These are phyloP conservation scores for Actinidia chinensis DNA, from an alignment of 179 eudicot genomes.

Conservation along the genomic window DNA sequence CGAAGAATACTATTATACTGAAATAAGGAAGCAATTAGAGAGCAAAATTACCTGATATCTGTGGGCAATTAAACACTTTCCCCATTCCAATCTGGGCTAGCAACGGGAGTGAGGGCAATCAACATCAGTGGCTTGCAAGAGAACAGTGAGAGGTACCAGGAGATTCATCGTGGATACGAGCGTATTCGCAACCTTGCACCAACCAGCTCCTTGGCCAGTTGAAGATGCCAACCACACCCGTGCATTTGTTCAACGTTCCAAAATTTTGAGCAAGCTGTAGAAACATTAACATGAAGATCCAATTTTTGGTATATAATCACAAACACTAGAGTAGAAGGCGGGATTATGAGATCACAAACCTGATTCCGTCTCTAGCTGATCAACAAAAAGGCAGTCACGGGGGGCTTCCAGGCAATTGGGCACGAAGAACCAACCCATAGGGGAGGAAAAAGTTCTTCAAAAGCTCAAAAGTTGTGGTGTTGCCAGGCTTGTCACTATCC, in stretches of 20 bases:
- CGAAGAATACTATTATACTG: no score
- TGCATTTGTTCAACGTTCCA: conserved; percentile 85
- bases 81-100: conserved; percentile 68
- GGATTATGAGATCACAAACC: conserved; percentile 37
- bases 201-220: conserved; percentile 99
- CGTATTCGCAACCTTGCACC: conserved; percentile 78
- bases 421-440: conserved; percentile 88
- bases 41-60: conserved; percentile 57
- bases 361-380: conserved; percentile 87
- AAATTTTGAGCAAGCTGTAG: conserved; percentile 77
- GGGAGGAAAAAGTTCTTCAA: conserved; percentile 85
- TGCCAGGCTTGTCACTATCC: conserved; percentile 85
- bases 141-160: conserved; percentile 70
- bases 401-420: conserved; percentile 88
- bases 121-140: conserved; percentile 63
- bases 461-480: conserved; percentile 84
- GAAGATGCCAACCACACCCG: conserved; percentile 89
- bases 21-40: not conserved
- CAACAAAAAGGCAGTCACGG: conserved; percentile 75
- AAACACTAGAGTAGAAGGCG: not conserved
- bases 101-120: conserved; percentile 52
- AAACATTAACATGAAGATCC: not conserved
- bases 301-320: not conserved
- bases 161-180: conserved; percentile 70
- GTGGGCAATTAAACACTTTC: conserved; percentile 58